Evolutionary conservation across 2,329 filamentous ascomycete genomes (phyloP).

Genomic region (Allantophomopsis lycopodina): DNA sequence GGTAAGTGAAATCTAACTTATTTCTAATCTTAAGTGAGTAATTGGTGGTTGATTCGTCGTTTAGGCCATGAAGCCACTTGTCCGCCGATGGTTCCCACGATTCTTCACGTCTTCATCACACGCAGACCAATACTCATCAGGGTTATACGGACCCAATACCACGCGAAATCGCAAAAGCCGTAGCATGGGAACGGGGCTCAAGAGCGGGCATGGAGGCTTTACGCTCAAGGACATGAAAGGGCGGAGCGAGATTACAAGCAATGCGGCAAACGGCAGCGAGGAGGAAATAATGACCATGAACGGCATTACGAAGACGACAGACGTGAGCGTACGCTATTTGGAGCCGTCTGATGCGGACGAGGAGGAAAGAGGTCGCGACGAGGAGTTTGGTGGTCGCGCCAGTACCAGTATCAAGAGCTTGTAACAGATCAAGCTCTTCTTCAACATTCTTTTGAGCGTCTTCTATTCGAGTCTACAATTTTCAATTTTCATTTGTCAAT

Average conservation of each 20-base stretch:
- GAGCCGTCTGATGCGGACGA: background rate
- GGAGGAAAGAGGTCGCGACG: too few relatives aligned
- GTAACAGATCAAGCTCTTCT: too few relatives aligned
- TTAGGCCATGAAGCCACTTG: conserved; percentile 21
- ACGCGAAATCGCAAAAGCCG: background rate
- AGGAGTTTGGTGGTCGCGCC: too few relatives aligned
- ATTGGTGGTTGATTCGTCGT: too few relatives aligned
- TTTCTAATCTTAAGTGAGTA: too few relatives aligned
- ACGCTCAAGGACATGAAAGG: background rate
- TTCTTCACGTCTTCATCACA: conserved; percentile 12
- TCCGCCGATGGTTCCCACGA: conserved; percentile 20
- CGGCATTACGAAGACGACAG: background rate
- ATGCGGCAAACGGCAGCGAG: background rate
- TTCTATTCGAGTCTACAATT: too few relatives aligned
- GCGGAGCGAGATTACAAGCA: background rate
- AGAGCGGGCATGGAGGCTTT: background rate
- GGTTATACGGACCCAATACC: background rate
- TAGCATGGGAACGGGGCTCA: background rate
- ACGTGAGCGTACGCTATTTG: background rate
- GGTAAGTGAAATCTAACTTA: too few relatives aligned
- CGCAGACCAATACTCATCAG: background rate
- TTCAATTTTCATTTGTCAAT: too few relatives aligned
- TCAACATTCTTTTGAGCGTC: too few relatives aligned
- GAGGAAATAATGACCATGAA: background rate
- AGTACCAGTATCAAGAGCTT: too few relatives aligned